Percentiles rank a stretch among this genome's conserved stretches.
Conservation (phyloP, 2,329 filamentous ascomycete genomes). For the Trichoderma semiorbis region DNA sequence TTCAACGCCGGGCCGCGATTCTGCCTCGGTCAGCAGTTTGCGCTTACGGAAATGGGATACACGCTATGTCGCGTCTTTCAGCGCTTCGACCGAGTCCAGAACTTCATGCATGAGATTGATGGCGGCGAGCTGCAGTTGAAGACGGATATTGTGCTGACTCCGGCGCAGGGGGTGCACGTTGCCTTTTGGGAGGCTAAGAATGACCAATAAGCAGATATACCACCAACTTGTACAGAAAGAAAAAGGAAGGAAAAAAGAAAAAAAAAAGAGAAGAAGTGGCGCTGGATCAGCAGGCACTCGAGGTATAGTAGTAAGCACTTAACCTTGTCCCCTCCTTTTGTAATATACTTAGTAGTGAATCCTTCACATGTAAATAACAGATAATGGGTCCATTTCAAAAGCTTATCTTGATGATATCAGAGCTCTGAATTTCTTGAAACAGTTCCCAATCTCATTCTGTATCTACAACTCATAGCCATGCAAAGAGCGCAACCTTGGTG, state of each 20-base stretch:
- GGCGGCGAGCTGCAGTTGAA: constrained; percentile 52
- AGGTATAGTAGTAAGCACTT: not conserved
- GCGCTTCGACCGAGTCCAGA: constrained; percentile 62
- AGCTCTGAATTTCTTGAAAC: not conserved
- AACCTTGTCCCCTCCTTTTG: not conserved
- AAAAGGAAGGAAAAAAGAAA: too few relatives aligned
- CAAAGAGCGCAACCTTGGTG: not conserved
- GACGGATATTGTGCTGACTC: constrained; percentile 58
- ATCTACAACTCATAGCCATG: not conserved
- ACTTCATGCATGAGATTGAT: constrained; percentile 53
- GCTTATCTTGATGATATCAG: not conserved
- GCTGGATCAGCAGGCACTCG: not conserved
- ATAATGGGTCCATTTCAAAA: not conserved
- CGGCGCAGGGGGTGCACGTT: constrained; percentile 56
- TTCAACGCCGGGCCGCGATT: constrained; percentile 72
- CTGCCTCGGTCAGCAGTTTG: constrained; percentile 77
- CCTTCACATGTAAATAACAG: not conserved
- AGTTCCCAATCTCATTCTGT: not conserved
- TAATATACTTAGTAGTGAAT: not conserved
- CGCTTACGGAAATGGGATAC: constrained; percentile 72
- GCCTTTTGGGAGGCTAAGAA: constrained; percentile 50
- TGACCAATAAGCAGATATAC: not conserved
- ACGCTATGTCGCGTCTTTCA: constrained; percentile 70
- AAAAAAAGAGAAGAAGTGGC: not conserved
- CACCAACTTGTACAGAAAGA: not conserved